phyloP scores from a whole-genome alignment of 805 yeast species.

The Ogataea chonburiensis region DNA sequence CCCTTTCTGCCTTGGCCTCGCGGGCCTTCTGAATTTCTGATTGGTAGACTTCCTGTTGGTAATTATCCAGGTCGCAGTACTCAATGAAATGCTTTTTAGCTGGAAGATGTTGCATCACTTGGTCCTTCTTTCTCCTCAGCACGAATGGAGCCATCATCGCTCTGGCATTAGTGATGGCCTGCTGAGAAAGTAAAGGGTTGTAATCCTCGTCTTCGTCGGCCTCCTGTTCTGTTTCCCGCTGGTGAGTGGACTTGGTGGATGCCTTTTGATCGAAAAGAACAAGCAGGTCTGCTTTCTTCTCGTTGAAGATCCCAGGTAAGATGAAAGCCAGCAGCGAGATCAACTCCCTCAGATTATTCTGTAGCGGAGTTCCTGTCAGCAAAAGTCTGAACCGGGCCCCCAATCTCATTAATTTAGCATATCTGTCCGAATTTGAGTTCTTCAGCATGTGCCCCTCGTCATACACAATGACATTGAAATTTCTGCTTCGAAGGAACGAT shows the following conservation, averaged over 20 bases:
- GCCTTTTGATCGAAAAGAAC: constrained; percentile 86
- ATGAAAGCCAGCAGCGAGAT: constrained; percentile 90
- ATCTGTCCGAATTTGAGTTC: constrained; percentile 85
- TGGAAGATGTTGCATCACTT: constrained; percentile 88
- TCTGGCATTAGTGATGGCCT: constrained; percentile 90
- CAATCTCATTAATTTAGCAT: constrained; percentile 79
- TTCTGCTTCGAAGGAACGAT: constrained; percentile 67
- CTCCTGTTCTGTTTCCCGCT: constrained; percentile 17
- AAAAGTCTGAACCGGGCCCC: constrained; percentile 81
- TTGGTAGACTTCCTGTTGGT: constrained; percentile 60
- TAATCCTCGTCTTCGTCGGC: constrained; percentile 43
- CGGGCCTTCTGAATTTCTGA: constrained; percentile 50
- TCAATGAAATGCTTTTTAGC: constrained; percentile 63
- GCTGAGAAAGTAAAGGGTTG: constrained; percentile 83
- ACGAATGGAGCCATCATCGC: constrained; percentile 99
- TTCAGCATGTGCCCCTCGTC: constrained; percentile 98
- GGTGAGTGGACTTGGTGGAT: constrained; percentile 50
- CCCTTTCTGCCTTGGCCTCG: constrained; percentile 42
- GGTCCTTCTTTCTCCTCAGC: constrained; percentile 85
- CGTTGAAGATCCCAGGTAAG: constrained; percentile 76
- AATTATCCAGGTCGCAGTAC: constrained; percentile 59
- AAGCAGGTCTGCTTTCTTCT: constrained; percentile 77
- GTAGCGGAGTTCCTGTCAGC: constrained; percentile 96
- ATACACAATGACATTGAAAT: constrained; percentile 85
- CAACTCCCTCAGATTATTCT: constrained; percentile 85